These are phyloP conservation scores for Teratosphaeria destructans DNA, from an alignment of 2,329 filamentous ascomycete species.

Conservation along the genomic window DNA sequence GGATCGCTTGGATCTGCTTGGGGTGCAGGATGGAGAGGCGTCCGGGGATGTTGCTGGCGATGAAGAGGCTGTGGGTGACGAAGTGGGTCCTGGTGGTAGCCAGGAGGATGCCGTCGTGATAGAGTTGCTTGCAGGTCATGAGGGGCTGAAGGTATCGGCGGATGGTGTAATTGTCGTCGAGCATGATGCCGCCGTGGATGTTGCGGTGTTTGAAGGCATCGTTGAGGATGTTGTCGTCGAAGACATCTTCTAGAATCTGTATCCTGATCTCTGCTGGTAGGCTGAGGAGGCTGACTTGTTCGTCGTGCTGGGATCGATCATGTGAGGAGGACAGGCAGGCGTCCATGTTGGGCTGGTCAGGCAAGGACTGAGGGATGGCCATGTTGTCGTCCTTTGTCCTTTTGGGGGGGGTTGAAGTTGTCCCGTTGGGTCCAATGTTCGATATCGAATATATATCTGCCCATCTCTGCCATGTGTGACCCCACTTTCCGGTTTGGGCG, in stretches of 20 bases:
- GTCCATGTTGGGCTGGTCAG: neutral
- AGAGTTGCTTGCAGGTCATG: constrained; percentile 29
- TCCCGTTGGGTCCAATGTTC: no score
- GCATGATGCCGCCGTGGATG: constrained; percentile 10
- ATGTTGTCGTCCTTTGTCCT: no score
- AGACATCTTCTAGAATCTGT: constrained; percentile 25
- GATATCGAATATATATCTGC: no score
- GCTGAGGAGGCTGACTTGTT: constrained; percentile 10
- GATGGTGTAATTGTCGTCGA: constrained; percentile 21
- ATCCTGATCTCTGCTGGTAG: constrained; percentile 29
- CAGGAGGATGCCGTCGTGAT: constrained; percentile 25
- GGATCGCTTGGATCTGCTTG: constrained; percentile 22
- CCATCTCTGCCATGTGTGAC: no score
- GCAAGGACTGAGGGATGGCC: neutral
- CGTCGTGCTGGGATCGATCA: neutral
- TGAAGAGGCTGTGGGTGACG: constrained; percentile 25
- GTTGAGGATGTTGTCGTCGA: constrained; percentile 8
- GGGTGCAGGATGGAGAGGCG: constrained; percentile 16
- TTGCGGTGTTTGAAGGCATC: constrained; percentile 8
- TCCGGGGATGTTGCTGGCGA: constrained; percentile 15
- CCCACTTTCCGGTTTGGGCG: no score
- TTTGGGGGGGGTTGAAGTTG: no score
- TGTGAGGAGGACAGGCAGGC: neutral
- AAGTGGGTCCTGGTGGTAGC: constrained; percentile 29
- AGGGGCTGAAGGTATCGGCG: constrained; percentile 23